A percentile compares a stretch with the other conserved stretches of the same genome.
phyloP scores from a whole-genome alignment of 225 moss, liverwort and hornwort species.

The Ulota crispa region DNA sequence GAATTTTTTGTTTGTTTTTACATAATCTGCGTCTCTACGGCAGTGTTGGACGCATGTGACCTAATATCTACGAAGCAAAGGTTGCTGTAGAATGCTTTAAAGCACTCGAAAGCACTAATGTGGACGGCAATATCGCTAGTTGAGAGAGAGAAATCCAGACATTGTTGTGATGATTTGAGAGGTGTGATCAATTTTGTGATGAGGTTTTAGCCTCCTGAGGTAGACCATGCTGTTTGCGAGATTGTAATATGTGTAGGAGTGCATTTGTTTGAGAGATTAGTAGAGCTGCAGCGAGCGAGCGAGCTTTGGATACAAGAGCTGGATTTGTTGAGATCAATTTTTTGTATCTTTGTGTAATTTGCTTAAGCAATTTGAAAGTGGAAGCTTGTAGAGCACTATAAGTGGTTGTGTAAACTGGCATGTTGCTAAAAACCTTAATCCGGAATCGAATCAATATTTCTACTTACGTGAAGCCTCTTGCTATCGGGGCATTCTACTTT shows the following conservation, averaged over 20 bases:
- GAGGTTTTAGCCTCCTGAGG: not conserved
- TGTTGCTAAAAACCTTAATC: too few species aligned
- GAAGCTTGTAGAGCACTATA: not conserved
- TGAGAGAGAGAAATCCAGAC: not conserved
- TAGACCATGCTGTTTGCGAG: not conserved
- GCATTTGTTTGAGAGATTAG: not conserved
- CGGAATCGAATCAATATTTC: too few species aligned
- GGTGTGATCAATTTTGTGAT: not conserved
- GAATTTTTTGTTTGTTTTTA: not conserved
- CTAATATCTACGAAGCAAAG: not conserved
- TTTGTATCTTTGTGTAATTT: too few species aligned
- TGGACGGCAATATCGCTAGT: not conserved
- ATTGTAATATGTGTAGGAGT: not conserved
- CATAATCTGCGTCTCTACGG: not conserved
- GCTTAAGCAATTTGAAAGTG: not conserved
- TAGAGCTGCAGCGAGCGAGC: not conserved
- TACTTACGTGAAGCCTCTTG: not conserved
- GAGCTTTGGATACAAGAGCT: not conserved
- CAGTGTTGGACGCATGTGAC: conserved; percentile 8
- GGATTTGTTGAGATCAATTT: not conserved
- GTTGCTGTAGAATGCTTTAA: not conserved
- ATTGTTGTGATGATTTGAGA: not conserved
- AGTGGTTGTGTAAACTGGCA: too few species aligned
- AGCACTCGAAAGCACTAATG: not conserved
- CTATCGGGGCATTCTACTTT: not conserved